Evolutionary conservation across 179 eudicot species (phyloP).

Genomic region (Amaranthus tricolor): DNA sequence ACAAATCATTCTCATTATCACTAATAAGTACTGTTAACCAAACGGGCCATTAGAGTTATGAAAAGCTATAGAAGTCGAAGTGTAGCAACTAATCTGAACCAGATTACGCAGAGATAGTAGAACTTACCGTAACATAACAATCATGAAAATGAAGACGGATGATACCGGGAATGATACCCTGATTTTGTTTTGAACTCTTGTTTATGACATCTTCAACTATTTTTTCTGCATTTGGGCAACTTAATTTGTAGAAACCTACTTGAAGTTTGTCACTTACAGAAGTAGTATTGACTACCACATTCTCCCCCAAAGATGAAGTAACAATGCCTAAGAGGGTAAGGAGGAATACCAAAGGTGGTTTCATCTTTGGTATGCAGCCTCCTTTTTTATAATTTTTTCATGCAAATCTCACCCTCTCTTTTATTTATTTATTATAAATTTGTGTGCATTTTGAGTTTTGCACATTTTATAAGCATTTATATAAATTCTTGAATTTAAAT

Average conservation of each 20-base stretch:
- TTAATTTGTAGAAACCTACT: constrained; percentile 18
- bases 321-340: background rate
- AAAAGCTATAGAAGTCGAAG: too few relatives aligned
- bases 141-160: constrained; percentile 33
- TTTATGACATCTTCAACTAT: constrained; percentile 6
- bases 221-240: constrained; percentile 24
- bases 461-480: background rate
- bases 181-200: background rate
- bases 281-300: background rate
- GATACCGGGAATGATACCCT: constrained; percentile 23
- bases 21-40: too few relatives aligned
- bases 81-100: too few relatives aligned
- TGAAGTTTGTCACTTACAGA: constrained; percentile 20
- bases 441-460: constrained; percentile 6
- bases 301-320: background rate
- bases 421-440: background rate
- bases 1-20: too few relatives aligned
- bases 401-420: background rate
- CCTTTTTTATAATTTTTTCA: background rate
- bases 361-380: constrained; percentile 2
- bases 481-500: background rate
- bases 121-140: constrained; percentile 24
- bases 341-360: constrained; percentile 7
- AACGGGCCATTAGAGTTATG: too few relatives aligned
- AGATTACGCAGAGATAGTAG: too few relatives aligned